A percentile compares a stretch with the other conserved stretches of the same genome.
phyloP scores from a whole-genome alignment of 768 basidiomycete genomes.

The Hortiboletus flavorubellus region DNA sequence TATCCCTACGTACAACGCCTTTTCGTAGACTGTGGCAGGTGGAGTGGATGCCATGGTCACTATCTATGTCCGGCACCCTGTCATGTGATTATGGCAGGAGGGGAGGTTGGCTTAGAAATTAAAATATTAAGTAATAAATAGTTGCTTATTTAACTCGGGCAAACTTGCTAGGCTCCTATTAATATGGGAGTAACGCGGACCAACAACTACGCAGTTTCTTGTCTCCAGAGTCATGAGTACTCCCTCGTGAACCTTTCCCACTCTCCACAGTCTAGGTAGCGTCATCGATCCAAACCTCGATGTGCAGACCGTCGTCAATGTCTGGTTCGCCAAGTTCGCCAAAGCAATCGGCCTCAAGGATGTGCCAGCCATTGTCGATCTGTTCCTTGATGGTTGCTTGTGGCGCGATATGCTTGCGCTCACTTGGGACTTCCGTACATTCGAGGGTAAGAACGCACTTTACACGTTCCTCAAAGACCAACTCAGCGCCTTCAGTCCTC shows the following conservation, averaged over 20 bases:
- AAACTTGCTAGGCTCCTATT: neutral
- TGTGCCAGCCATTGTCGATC: conserved; percentile 32
- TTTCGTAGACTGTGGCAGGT: no score
- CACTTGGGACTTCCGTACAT: conserved; percentile 62
- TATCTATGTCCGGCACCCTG: no score
- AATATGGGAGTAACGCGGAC: neutral
- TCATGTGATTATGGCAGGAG: no score
- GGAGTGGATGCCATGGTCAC: no score
- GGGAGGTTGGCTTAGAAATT: no score
- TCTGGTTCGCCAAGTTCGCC: conserved; percentile 42
- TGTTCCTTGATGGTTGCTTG: conserved; percentile 37
- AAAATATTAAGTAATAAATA: no score
- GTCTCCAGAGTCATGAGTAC: conserved; percentile 7
- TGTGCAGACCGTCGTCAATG: conserved; percentile 31
- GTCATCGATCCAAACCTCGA: conserved; percentile 34
- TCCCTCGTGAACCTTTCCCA: conserved; percentile 16
- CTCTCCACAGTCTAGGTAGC: conserved; percentile 22
- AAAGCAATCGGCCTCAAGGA: conserved; percentile 33
- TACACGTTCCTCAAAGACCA: conserved; percentile 45
- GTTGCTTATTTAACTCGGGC: no score
- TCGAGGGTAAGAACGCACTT: conserved; percentile 43
- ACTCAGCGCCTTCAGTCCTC: conserved; percentile 27
- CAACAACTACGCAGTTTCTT: neutral
- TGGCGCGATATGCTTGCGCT: conserved; percentile 63
- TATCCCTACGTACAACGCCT: no score